A percentile compares a stretch with the other conserved stretches of the same genome.
phyloP scores from a whole-genome alignment of 2,329 filamentous ascomycete genomes.

The Alternaria incomplexa region DNA sequence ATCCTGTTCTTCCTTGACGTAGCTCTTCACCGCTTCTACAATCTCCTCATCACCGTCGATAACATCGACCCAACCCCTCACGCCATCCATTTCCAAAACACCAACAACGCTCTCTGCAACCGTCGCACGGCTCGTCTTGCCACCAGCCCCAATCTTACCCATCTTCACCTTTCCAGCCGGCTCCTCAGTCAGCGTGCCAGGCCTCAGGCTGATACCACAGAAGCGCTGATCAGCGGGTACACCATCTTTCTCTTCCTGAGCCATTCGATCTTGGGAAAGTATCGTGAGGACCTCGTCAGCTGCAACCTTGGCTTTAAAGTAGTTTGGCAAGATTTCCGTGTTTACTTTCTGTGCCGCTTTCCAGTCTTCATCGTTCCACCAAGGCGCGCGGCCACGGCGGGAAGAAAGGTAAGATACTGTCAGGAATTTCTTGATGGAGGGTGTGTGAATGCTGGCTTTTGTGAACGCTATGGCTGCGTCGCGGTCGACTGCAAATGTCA shows the following conservation, averaged over 20 bases:
- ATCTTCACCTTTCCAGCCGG: slow-evolving; percentile 56
- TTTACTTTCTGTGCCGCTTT: slow-evolving; percentile 54
- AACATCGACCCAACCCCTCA: slow-evolving; percentile 61
- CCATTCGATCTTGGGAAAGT: slow-evolving; percentile 40
- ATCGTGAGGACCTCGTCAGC: slow-evolving; percentile 63
- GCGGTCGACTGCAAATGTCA: slow-evolving; percentile 61
- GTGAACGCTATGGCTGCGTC: slow-evolving; percentile 63
- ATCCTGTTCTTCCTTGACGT: slow-evolving; percentile 55
- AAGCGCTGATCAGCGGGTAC: slow-evolving; percentile 46
- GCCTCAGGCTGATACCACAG: slow-evolving; percentile 59
- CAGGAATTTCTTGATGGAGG: slow-evolving; percentile 60
- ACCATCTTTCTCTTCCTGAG: slow-evolving; percentile 35
- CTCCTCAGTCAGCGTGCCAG: slow-evolving; percentile 57
- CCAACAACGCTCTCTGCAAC: slow-evolving; percentile 59
- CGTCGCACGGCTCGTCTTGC: slow-evolving; percentile 56
- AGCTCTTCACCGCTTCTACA: slow-evolving; percentile 54
- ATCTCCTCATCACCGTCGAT: slow-evolving; percentile 58
- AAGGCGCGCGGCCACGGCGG: slow-evolving; percentile 55
- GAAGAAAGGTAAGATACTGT: slow-evolving; percentile 62
- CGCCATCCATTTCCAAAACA: slow-evolving; percentile 56
- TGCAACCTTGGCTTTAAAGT: slow-evolving; percentile 61
- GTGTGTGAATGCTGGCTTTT: slow-evolving; percentile 53
- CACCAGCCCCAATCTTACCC: slow-evolving; percentile 53
- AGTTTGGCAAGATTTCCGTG: slow-evolving; percentile 57
- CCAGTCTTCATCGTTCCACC: slow-evolving; percentile 60